Evolutionary conservation across 129 eudicot genomes (phyloP).

Genomic region (Chrysanthemum makinoi): DNA sequence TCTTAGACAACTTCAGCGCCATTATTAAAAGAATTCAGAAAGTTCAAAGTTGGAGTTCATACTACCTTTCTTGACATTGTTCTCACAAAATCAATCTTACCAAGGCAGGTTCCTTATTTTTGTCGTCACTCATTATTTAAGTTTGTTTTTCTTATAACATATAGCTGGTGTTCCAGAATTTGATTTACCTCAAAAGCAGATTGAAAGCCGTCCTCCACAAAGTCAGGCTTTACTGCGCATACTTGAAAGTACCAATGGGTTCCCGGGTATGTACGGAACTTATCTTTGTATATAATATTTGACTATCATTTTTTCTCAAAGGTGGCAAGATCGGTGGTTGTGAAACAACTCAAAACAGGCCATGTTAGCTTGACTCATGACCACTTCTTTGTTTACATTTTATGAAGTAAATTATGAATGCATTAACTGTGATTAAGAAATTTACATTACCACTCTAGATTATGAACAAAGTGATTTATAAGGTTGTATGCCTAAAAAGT

Average conservation of each 20-base stretch:
- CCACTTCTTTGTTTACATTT: background rate
- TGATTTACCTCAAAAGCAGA: conserved; percentile 41
- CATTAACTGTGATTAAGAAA: too few relatives aligned
- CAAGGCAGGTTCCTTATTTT: conserved; percentile 37
- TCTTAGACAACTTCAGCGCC: too few relatives aligned
- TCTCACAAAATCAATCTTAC: conserved; percentile 85
- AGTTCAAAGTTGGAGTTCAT: too few relatives aligned
- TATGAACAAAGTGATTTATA: background rate
- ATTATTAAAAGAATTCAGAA: too few relatives aligned
- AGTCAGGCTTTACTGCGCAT: conserved; percentile 59
- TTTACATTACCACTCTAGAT: background rate
- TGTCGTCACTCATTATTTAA: background rate
- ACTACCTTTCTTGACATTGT: too few relatives aligned
- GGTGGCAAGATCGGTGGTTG: background rate
- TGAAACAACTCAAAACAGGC: background rate
- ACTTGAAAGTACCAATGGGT: conserved; percentile 51
- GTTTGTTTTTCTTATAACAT: background rate
- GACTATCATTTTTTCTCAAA: background rate
- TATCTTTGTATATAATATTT: background rate
- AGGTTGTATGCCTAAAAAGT: background rate
- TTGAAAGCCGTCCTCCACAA: conserved; percentile 92
- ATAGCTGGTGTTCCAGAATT: conserved; percentile 5
- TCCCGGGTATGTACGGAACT: conserved; percentile 47
- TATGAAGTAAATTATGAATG: background rate
- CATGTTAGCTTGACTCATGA: background rate